Evolutionary conservation across 768 basidiomycete genomes (phyloP).

Genomic region (Podaxis rugospora): DNA sequence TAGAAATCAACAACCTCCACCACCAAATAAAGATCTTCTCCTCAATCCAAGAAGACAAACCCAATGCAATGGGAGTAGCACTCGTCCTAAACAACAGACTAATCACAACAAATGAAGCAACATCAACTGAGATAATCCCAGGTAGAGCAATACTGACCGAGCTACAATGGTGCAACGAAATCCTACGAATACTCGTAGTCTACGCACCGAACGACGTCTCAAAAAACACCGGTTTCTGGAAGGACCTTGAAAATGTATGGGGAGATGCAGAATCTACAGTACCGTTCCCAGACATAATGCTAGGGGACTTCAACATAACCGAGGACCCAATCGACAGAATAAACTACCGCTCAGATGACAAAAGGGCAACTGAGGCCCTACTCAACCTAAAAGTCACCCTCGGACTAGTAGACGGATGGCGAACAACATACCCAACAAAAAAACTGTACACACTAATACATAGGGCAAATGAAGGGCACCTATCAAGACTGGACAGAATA

Average conservation of each 20-base stretch:
- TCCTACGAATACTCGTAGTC: constrained; percentile 24
- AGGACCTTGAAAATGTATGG: constrained; percentile 12
- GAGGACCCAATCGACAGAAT: constrained; percentile 29
- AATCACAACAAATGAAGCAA: constrained; percentile 14
- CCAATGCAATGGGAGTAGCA: constrained; percentile 26
- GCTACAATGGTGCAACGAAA: constrained; percentile 12
- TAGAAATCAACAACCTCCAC: not conserved
- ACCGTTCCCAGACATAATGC: constrained; percentile 20
- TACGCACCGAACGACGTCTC: constrained; percentile 29
- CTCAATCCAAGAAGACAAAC: not conserved
- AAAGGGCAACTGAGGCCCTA: constrained; percentile 11
- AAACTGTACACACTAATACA: constrained; percentile 20
- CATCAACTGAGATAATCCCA: constrained; percentile 16
- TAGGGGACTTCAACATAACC: constrained; percentile 36
- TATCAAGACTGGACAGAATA: not conserved
- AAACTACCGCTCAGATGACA: constrained; percentile 17
- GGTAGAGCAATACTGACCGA: constrained; percentile 21
- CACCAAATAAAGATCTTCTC: not conserved
- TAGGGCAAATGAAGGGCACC: too few species aligned
- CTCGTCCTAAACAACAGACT: constrained; percentile 28
- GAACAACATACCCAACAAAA: constrained; percentile 14
- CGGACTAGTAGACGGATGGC: constrained; percentile 24
- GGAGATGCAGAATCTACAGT: not conserved
- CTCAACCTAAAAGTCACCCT: constrained; percentile 14
- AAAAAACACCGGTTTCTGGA: constrained; percentile 28